Evolutionary conservation across 2,329 filamentous ascomycete genomes (phyloP).

Genomic region (Aspergillus thermomutatus): DNA sequence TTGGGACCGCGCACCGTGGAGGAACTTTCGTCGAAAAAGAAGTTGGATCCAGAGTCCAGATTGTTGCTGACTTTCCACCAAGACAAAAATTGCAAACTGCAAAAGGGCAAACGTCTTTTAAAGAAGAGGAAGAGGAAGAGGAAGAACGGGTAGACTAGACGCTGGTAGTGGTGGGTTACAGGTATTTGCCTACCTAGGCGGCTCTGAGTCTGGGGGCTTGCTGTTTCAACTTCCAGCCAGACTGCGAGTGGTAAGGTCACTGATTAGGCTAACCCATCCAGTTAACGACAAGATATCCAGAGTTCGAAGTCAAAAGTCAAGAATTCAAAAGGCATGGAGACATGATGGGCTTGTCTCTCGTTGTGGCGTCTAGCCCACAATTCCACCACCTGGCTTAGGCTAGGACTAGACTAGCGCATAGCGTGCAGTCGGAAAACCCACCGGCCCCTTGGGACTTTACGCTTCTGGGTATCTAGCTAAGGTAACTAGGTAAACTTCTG

Average conservation of each 20-base stretch:
- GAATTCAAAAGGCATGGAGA: neutral
- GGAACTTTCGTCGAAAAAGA: neutral
- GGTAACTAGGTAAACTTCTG: constrained; percentile 2
- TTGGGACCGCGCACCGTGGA: constrained; percentile 1
- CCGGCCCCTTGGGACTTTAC: constrained; percentile 9
- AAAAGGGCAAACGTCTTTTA: neutral
- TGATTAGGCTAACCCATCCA: neutral
- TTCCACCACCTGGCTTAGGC: neutral
- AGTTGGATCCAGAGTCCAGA: neutral
- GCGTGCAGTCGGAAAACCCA: constrained; percentile 18
- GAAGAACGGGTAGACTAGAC: neutral
- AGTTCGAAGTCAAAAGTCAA: neutral
- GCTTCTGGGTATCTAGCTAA: neutral
- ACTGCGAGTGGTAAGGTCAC: neutral
- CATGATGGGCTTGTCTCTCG: constrained; percentile 13
- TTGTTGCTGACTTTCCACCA: neutral
- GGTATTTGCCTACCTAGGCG: neutral
- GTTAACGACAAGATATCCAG: neutral
- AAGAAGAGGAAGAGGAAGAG: neutral
- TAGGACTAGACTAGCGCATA: constrained; percentile 3
- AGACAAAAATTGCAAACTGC: neutral
- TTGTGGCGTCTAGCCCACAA: constrained; percentile 23
- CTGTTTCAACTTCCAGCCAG: neutral
- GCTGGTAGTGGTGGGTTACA: neutral
- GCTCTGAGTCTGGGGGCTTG: neutral